phyloP scores from a whole-genome alignment of 305 asterid genomes.

The Fraxinus platypoda region DNA sequence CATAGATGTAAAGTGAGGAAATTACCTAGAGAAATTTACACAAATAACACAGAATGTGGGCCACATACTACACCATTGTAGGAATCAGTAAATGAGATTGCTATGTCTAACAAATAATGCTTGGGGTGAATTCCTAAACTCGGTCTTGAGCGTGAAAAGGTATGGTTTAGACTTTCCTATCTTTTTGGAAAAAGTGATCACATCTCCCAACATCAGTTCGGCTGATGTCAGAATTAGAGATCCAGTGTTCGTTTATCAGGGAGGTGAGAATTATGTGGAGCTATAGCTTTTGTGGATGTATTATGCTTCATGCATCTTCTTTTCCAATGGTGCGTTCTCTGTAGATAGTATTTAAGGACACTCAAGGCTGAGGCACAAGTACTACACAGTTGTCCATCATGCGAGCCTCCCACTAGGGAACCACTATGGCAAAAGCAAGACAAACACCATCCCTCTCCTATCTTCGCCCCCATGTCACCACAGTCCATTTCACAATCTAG shows the following conservation, averaged over 20 bases:
- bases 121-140: not conserved
- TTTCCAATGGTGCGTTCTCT: not conserved
- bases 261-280: not conserved
- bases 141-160: not conserved
- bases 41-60: not conserved
- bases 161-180: not conserved
- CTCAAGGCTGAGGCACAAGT: not conserved
- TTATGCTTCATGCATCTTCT: not conserved
- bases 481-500: not conserved
- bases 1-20: not conserved
- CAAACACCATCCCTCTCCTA: not conserved
- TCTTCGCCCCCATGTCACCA: not conserved
- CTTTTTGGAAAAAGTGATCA: not conserved
- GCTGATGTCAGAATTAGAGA: not conserved
- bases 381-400: not conserved
- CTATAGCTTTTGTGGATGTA: not conserved
- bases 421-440: too few relatives aligned
- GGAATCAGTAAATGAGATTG: not conserved
- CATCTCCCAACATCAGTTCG: slow-evolving; percentile 34
- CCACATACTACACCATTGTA: not conserved
- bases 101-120: not conserved
- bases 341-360: not conserved
- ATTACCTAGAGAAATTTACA: not conserved
- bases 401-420: too few relatives aligned
- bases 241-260: not conserved